A percentile compares a stretch with the other conserved stretches of the same genome.
phyloP scores from a whole-genome alignment of 1,284 basidiomycete species.

The Fomes fomentarius region DNA sequence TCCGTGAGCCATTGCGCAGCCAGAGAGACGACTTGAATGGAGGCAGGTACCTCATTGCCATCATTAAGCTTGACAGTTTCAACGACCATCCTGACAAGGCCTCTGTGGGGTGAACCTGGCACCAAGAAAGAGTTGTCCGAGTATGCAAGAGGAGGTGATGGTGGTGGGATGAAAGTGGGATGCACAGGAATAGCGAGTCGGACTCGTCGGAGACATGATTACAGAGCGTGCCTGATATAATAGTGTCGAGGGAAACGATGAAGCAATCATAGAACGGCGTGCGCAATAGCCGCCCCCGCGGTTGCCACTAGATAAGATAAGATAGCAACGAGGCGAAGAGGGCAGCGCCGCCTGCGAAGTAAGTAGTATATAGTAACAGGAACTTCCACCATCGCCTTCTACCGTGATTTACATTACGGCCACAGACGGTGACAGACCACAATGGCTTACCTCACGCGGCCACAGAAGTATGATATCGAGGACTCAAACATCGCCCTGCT shows the following conservation, averaged over 20 bases:
- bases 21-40: neutral
- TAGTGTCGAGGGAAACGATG: no score
- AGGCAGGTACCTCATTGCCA: slow-evolving; percentile 30
- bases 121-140: no score
- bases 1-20: neutral
- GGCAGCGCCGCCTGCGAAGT: no score
- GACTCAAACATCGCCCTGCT: slow-evolving; percentile 65
- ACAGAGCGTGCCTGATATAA: neutral
- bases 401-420: neutral
- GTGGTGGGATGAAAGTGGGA: neutral
- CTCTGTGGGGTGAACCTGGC: no score
- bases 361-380: no score
- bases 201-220: neutral
- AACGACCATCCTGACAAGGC: slow-evolving; percentile 30
- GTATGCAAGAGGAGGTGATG: neutral
- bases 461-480: slow-evolving; percentile 55
- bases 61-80: slow-evolving; percentile 34
- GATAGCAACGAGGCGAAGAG: neutral
- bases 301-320: no score
- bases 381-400: neutral
- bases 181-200: neutral
- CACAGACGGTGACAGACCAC: neutral
- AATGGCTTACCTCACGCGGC: slow-evolving; percentile 15
- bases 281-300: no score
- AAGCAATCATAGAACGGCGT: neutral